Conservation (phyloP, 2,329 filamentous ascomycete genomes). For the Cladosporium phlei region DNA sequence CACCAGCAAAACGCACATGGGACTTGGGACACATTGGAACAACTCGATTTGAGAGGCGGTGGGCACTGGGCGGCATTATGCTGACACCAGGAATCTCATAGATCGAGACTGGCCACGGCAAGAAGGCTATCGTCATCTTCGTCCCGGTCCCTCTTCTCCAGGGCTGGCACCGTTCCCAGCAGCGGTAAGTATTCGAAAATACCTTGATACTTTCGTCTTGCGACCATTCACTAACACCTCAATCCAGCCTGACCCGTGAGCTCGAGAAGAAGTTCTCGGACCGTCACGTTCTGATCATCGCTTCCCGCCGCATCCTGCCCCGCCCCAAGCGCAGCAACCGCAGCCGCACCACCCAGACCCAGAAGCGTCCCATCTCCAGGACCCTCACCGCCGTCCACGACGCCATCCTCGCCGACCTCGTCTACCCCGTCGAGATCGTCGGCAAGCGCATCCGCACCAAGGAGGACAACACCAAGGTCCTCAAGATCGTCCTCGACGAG, state of each 20-base stretch:
- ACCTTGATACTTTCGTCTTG: constrained; percentile 4
- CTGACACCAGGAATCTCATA: constrained; percentile 59
- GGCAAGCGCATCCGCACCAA: constrained; percentile 98
- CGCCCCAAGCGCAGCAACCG: constrained; percentile 97
- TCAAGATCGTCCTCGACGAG: constrained; percentile 99
- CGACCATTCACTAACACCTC: constrained; percentile 16
- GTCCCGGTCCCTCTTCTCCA: constrained; percentile 98
- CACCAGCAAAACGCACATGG: constrained; percentile 6
- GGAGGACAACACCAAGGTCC: constrained; percentile 96
- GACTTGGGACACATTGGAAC: constrained; percentile 20
- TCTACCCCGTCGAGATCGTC: constrained; percentile 99
- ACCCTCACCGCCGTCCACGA: constrained; percentile 99
- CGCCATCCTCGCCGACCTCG: constrained; percentile 93
- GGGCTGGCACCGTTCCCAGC: constrained; percentile 99
- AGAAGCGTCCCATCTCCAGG: constrained; percentile 97
- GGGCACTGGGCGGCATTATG: constrained; percentile 52
- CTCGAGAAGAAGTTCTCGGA: constrained; percentile 99
- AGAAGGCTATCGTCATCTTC: constrained; percentile 99
- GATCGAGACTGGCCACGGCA: constrained; percentile 99
- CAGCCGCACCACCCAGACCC: constrained; percentile 91
- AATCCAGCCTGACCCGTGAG: constrained; percentile 89
- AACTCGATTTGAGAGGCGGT: constrained; percentile 46
- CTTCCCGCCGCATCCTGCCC: constrained; percentile 96
- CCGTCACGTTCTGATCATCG: constrained; percentile 98
- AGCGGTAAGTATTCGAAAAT: constrained; percentile 69